Conservation (phyloP, 169 alveolate species). For the Theileria orientalis region DNA sequence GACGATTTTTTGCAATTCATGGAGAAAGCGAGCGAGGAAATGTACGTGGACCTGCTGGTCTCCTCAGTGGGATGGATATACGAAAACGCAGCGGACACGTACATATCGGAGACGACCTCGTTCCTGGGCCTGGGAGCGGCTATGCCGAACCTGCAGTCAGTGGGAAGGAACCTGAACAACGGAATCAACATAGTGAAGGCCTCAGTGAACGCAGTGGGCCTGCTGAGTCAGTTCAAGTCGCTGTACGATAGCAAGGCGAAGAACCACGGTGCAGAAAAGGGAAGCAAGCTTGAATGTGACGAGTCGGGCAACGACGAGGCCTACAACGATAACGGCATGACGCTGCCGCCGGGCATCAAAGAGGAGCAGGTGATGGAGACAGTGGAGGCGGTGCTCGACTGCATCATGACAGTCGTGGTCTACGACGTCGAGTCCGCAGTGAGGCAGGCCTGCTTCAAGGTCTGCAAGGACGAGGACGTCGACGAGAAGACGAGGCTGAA, state of each 20-base stretch:
- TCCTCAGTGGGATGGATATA: conserved; percentile 79
- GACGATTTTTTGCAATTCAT: conserved; percentile 8
- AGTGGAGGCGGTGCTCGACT: conserved; percentile 46
- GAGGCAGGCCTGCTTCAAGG: conserved; percentile 67
- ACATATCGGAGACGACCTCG: conserved; percentile 71
- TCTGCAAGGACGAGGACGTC: conserved; percentile 66
- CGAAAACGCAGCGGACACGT: conserved; percentile 65
- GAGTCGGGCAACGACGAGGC: neutral
- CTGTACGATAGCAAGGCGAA: too few relatives aligned
- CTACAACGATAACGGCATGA: neutral
- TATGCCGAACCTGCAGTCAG: conserved; percentile 64
- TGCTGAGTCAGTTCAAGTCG: neutral
- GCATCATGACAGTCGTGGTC: conserved; percentile 61
- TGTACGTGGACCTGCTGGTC: conserved; percentile 66
- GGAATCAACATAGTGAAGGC: conserved; percentile 49
- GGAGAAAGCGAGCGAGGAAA: conserved; percentile 53
- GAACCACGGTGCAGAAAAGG: neutral
- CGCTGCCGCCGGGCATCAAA: neutral
- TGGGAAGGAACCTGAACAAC: conserved; percentile 64
- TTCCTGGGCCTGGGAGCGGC: conserved; percentile 76
- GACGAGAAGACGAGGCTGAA: conserved; percentile 48
- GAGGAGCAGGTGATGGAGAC: conserved; percentile 24
- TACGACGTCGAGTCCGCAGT: conserved; percentile 76
- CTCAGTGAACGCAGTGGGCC: conserved; percentile 32
- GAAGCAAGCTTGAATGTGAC: neutral